phyloP scores from a whole-genome alignment of 1,284 basidiomycete species.

The Rhodotorula sp. region DNA sequence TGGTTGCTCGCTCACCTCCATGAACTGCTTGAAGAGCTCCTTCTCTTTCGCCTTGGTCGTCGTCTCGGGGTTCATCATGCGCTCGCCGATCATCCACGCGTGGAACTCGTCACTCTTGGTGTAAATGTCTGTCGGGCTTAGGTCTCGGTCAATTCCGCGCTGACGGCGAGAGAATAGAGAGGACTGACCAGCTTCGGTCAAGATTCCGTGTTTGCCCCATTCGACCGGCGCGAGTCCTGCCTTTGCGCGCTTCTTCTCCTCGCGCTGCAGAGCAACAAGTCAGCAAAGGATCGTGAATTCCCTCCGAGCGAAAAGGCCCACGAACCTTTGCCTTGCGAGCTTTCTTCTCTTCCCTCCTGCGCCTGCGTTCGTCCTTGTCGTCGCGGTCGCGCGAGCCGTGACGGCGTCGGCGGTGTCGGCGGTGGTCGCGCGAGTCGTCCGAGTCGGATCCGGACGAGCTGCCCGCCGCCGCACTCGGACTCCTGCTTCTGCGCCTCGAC shows the following conservation, averaged over 20 bases:
- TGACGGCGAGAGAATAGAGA: too few species aligned
- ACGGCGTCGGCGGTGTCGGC: constrained; percentile 1
- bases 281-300: not conserved
- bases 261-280: not conserved
- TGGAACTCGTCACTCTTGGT: constrained; percentile 78
- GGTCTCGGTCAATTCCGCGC: too few species aligned
- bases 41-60: constrained; percentile 76
- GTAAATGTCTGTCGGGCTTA: constrained; percentile 55
- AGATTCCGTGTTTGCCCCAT: constrained; percentile 86
- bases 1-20: constrained; percentile 55
- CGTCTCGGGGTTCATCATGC: constrained; percentile 80
- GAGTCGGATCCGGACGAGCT: constrained; percentile 20
- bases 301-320: not conserved
- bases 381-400: constrained; percentile 11
- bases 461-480: not conserved
- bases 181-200: constrained; percentile 72
- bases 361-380: constrained; percentile 28
- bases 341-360: constrained; percentile 37
- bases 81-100: constrained; percentile 74
- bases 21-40: constrained; percentile 65
- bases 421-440: constrained; percentile 17
- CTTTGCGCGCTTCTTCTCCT: constrained; percentile 52
- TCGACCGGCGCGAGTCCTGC: constrained; percentile 60
- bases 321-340: constrained; percentile 32
- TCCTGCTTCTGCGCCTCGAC: constrained; percentile 11